phyloP scores from a whole-genome alignment of 805 yeast genomes.

The Starmerella asiatica region DNA sequence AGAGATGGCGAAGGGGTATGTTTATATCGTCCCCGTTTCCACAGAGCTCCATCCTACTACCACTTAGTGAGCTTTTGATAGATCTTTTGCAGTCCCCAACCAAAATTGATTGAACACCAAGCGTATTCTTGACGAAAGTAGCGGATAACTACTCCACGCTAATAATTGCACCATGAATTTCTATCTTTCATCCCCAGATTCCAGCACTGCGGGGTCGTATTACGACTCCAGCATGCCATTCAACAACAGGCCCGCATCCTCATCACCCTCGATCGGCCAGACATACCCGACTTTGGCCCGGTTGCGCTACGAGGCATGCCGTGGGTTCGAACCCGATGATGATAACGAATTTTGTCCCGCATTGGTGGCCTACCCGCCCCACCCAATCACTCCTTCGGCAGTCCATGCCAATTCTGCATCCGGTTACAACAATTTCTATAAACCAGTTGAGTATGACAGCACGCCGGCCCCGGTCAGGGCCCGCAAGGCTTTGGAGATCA shows the following conservation, averaged over 20 bases:
- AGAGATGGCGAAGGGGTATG: too few species aligned
- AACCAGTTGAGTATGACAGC: conserved; percentile 3
- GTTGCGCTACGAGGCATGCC: conserved; percentile 34
- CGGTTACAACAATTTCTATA: neutral
- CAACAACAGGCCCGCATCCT: conserved; percentile 21
- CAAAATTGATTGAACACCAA: too few species aligned
- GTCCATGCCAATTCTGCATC: neutral
- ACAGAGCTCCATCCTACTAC: too few species aligned
- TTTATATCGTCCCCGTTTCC: too few species aligned
- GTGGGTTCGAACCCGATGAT: conserved; percentile 59
- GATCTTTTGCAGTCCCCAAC: too few species aligned
- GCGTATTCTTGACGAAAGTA: too few species aligned
- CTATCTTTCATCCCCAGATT: conserved; percentile 18
- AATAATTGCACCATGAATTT: conserved; percentile 18
- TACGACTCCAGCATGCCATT: conserved; percentile 9
- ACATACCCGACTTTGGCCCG: conserved; percentile 21
- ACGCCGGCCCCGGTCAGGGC: conserved; percentile 12
- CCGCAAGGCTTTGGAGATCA: conserved; percentile 20
- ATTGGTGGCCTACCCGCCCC: conserved; percentile 12
- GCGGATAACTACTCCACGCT: too few species aligned
- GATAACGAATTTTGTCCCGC: conserved; percentile 59
- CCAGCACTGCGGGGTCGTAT: conserved; percentile 17
- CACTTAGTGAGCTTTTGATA: too few species aligned
- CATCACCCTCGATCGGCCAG: conserved; percentile 23
- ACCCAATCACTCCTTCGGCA: neutral